Base-by-base conservation (phyloP, 352 stramenopile species). In the Phytopythium boreale region DNA sequence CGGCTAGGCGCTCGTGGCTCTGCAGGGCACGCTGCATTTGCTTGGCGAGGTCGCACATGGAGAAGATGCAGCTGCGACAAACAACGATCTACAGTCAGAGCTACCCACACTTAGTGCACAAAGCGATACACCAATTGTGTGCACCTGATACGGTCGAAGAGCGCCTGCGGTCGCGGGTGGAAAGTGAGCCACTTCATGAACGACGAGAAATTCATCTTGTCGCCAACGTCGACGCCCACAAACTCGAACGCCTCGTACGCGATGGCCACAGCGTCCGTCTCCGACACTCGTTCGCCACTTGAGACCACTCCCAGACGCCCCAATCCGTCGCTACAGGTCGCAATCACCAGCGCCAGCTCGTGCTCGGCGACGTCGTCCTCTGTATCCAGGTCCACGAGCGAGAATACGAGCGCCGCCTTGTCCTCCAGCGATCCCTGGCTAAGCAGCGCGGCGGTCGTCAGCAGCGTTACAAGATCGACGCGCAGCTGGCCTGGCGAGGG, bases 321-420 rank as follows among this genome's bases (percentile, higher is more conserved):
- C 14, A 93, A 56, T 0, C 82, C 84, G 14, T 80, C 66, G 39
- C 61, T 78, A 47, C 75, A 87, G 9, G 79, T 66, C 14, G 76
- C 76, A n/a, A 93, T 70, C 4, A 89, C 62, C 55, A 93, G 74
- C 27, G 79, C 82, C 50, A 93, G 69, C 66, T 91, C 82, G 36
- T 81, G 74, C 61, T 89, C 80, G 62, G 83, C 74, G 46, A 90
- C 82, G 61, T 93, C 84, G 67, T 93, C 84, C 55, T 93, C 84
- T 1, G 70, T 80, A 59, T 93, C 82, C 50, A 93, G 68, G 61
- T 91, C 84, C 43, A 90, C 79, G 51, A 91, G 71, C 41, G 72
- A 55, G 66, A 93, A 93, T 2, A 93, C 61, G 37, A 92, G 81
- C 20, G 66, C 69, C 51, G 72, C 73, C 58, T 86, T 88, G 37